Evolutionary conservation across 208 protist genomes (phyloP).

Genomic region (Trypanosoma caninum): DNA sequence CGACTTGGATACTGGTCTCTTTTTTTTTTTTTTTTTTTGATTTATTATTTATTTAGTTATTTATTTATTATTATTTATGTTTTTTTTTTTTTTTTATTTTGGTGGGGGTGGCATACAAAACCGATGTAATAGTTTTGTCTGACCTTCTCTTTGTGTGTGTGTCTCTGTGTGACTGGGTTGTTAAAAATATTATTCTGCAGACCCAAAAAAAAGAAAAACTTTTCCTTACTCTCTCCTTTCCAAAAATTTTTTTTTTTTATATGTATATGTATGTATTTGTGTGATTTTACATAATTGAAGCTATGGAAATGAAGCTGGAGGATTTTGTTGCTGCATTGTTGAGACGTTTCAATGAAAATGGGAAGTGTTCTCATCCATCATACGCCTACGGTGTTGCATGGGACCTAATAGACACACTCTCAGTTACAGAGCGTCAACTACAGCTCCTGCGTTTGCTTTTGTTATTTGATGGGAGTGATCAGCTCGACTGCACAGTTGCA

Average conservation of each 20-base stretch:
- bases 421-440: neutral
- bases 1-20: neutral
- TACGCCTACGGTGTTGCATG: conserved; percentile 17
- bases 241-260: conserved; percentile 3
- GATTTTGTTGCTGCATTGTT: conserved; percentile 24
- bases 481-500: neutral
- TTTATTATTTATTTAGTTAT: neutral
- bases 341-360: neutral
- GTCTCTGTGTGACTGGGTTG: neutral
- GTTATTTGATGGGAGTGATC: conserved; percentile 9
- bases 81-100: neutral
- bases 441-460: conserved; percentile 23
- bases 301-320: conserved; percentile 11
- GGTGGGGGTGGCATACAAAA: neutral
- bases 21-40: neutral
- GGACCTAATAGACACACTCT: conserved; percentile 12
- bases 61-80: neutral
- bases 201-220: too few relatives aligned
- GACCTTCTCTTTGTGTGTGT: neutral
- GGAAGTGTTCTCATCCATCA: conserved; percentile 4
- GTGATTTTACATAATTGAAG: neutral
- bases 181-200: neutral
- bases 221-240: conserved; percentile 1
- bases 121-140: neutral
- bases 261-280: neutral